Evolutionary conservation across 176 grass and related monocot species (phyloP), one percentile per base, ranked within the genome.

Genomic region (Alopecurus myosuroides): DNA sequence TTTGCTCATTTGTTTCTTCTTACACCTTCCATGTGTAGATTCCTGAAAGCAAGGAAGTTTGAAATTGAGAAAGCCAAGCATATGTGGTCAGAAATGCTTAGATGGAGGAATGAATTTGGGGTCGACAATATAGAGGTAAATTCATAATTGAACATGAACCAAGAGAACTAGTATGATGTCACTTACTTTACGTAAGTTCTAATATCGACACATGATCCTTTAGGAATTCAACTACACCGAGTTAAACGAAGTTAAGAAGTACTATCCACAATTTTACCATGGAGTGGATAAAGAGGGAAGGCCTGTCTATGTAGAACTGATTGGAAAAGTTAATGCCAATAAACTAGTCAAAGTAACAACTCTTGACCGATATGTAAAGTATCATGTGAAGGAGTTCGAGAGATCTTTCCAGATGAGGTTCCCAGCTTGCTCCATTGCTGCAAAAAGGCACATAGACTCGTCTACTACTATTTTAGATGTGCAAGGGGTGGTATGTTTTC

Each of bases 41-140:
- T 99, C 77, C 78, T 99, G 39, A 99, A 99, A 96, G 94, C 93
- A 65, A 87, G 94, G 11, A 99, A 94, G 81, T 94, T 96, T 72
- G 90, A 99, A 88, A 83, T 96, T 19, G 90, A 94, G 50, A 99
- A 92, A 89, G 78, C 97, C 75, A 99, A 99, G 79, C 81, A 91
- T 73, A 99, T 99, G 97, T 99, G 93, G 97, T 83, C 89, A 60
- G 93, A 99, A 87, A 99, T 99, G 97, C 91, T 99, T 85, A 84
- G 84, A 40, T 99, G 97, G 94, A 96, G 97, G 84, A 90, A 90
- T 66, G 93, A 96, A 42, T 96, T 91, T 74, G 97, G 97, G 20
- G 76, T 83, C 3, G 90, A 96, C 58, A 91, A 87, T 81, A 92
- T 99, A 84, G 78, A 92, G 83, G 93, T 93, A 94, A 74, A 33